These are phyloP conservation scores for Glonium stellatum DNA, from an alignment of 495 filamentous ascomycete genomes.

Conservation along the genomic window DNA sequence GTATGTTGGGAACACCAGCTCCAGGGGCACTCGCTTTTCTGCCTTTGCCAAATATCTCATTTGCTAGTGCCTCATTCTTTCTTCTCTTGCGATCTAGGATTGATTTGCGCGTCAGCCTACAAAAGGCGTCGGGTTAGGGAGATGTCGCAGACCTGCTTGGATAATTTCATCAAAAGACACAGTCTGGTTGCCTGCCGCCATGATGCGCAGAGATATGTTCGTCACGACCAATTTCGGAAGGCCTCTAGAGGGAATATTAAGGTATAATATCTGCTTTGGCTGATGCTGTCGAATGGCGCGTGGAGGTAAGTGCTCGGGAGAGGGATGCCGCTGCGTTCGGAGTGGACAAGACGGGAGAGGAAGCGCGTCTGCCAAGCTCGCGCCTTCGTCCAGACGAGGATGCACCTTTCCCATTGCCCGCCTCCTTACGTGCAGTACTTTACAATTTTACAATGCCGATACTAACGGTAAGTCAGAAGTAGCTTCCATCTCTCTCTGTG, in stretches of 20 bases:
- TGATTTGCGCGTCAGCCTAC: background rate
- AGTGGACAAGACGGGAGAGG: background rate
- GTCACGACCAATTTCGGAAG: background rate
- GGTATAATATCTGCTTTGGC: too few species aligned
- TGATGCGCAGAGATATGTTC: background rate
- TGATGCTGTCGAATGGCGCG: background rate
- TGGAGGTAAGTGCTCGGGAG: background rate
- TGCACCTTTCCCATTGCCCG: too few species aligned
- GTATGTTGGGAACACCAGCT: background rate
- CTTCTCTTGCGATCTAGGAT: background rate
- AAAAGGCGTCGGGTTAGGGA: background rate
- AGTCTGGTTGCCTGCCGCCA: background rate
- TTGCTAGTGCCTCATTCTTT: background rate
- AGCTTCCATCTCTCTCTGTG: too few species aligned
- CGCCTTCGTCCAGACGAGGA: background rate
- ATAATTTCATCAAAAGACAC: constrained; percentile 2
- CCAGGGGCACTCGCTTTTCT: background rate
- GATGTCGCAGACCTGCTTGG: background rate
- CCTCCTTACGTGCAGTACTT: too few species aligned
- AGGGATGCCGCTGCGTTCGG: background rate
- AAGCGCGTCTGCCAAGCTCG: background rate
- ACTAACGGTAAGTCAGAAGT: too few species aligned
- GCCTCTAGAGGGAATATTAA: too few species aligned
- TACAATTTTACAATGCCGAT: too few species aligned
- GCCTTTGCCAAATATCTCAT: background rate